phyloP scores from a whole-genome alignment of 352 stramenopile species.

The Phytophthora pisi region DNA sequence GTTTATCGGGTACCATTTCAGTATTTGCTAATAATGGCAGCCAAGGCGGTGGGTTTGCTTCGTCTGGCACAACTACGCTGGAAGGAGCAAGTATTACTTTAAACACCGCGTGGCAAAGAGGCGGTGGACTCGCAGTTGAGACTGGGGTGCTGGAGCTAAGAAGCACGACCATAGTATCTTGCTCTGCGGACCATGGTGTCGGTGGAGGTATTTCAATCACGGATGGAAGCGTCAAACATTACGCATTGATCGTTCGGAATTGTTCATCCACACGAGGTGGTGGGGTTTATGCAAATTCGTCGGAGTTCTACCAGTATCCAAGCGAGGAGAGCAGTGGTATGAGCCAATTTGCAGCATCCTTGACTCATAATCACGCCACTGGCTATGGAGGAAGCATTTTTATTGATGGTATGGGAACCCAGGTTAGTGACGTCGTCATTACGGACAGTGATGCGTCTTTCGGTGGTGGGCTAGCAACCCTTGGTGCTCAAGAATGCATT shows the following conservation, averaged over 20 bases:
- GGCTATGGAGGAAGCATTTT: conserved; percentile 41
- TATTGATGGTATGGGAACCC: conserved; percentile 26
- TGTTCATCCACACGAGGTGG: conserved; percentile 35
- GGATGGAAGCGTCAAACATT: conserved; percentile 21
- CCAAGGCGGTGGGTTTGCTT: conserved; percentile 33
- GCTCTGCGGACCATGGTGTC: conserved; percentile 17
- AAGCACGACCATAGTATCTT: conserved; percentile 27
- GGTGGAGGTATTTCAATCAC: conserved; percentile 41
- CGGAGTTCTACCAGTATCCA: conserved; percentile 26
- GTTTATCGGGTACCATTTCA: conserved; percentile 24
- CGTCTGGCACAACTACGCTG: conserved; percentile 15
- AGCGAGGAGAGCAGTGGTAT: conserved; percentile 4
- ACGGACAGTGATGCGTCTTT: conserved; percentile 15
- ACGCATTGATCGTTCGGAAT: conserved; percentile 20
- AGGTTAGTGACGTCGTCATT: conserved; percentile 25
- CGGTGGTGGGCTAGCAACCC: conserved; percentile 38
- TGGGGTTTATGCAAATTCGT: conserved; percentile 39
- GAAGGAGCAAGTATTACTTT: conserved; percentile 18
- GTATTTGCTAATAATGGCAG: conserved; percentile 31
- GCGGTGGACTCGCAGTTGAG: conserved; percentile 36
- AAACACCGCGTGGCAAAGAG: conserved; percentile 29
- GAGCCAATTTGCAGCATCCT: not conserved
- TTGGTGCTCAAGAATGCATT: conserved; percentile 20
- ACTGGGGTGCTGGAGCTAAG: conserved; percentile 32
- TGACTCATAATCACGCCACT: conserved; percentile 23